Conservation (phyloP, 371 early-diverging fungal genomes). For the Mucor sp. region DNA sequence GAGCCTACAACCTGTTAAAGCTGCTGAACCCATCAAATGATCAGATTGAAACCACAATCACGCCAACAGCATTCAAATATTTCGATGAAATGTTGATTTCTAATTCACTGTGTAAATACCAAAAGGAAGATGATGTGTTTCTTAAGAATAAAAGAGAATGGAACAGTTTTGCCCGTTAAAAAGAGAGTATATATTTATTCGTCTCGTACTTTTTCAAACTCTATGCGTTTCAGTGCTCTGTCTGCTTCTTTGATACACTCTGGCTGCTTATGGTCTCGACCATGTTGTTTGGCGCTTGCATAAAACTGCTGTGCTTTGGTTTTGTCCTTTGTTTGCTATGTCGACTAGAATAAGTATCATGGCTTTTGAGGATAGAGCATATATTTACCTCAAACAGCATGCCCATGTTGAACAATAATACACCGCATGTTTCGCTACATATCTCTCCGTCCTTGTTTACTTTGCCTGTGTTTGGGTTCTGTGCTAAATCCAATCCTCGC, state of each 20-base stretch:
- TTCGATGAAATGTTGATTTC: slow-evolving; percentile 25
- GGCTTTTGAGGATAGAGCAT: not conserved
- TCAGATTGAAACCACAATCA: slow-evolving; percentile 19
- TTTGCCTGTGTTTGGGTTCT: slow-evolving; percentile 51
- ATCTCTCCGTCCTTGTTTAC: slow-evolving; percentile 41
- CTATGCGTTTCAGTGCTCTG: slow-evolving; percentile 35
- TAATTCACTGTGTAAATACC: slow-evolving; percentile 7
- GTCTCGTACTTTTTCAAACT: slow-evolving; percentile 22
- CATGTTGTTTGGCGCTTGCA: slow-evolving; percentile 34
- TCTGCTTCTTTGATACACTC: slow-evolving; percentile 40
- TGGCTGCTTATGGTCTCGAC: slow-evolving; percentile 30
- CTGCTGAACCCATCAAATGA: slow-evolving; percentile 17
- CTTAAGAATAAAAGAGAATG: slow-evolving; percentile 13
- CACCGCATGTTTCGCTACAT: slow-evolving; percentile 65
- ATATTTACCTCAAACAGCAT: slow-evolving; percentile 62
- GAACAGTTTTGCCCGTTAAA: slow-evolving; percentile 4
- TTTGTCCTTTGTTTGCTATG: slow-evolving; percentile 41
- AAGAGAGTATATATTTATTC: not conserved
- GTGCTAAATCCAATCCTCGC: slow-evolving; percentile 54
- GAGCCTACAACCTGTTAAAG: slow-evolving; percentile 10
- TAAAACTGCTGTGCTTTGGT: slow-evolving; percentile 35
- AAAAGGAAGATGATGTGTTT: not conserved
- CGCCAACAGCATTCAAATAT: slow-evolving; percentile 13
- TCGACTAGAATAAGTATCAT: not conserved
- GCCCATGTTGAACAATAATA: slow-evolving; percentile 62